phyloP scores from a whole-genome alignment of 2,329 filamentous ascomycete species.

The Colletotrichum agaves region DNA sequence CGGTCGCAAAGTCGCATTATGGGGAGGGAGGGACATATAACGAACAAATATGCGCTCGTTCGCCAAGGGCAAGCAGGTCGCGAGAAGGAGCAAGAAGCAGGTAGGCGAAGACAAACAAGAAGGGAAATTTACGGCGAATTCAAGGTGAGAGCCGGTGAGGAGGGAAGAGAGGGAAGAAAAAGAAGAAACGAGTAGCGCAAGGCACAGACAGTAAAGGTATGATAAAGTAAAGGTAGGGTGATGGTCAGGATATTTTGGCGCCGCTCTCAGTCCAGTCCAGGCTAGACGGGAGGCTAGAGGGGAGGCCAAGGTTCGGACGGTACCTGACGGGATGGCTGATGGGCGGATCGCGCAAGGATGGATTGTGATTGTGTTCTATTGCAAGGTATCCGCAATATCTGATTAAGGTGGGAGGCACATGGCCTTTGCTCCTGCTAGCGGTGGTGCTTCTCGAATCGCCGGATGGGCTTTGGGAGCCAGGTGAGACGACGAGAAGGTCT shows the following conservation, averaged over 20 bases:
- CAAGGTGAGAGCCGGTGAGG: conserved; percentile 4
- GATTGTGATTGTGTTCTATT: conserved; percentile 15
- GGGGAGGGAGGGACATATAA: conserved; percentile 23
- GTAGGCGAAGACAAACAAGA: conserved; percentile 7
- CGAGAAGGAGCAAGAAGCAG: conserved; percentile 3
- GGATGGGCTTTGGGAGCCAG: not conserved
- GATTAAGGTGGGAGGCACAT: conserved; percentile 28
- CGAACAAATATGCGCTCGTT: conserved; percentile 21
- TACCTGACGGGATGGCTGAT: conserved; percentile 23
- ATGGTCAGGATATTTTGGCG: conserved; percentile 33
- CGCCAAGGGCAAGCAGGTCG: not conserved
- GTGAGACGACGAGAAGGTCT: conserved; percentile 5
- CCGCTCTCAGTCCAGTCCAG: conserved; percentile 12
- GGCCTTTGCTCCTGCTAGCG: conserved; percentile 16
- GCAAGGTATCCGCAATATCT: conserved; percentile 34
- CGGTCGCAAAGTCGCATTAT: conserved; percentile 37
- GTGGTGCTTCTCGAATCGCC: conserved; percentile 16
- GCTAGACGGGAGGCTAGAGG: conserved; percentile 14
- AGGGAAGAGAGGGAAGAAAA: conserved; percentile 18
- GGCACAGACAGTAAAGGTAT: not conserved
- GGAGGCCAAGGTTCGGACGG: conserved; percentile 17
- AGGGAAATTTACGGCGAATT: conserved; percentile 12
- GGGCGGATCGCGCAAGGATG: not conserved
- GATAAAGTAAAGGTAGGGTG: not conserved
- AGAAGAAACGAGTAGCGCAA: conserved; percentile 11